Evolutionary conservation across 2,329 filamentous ascomycete species (phyloP).

Genomic region (Beauveria medogensis): DNA sequence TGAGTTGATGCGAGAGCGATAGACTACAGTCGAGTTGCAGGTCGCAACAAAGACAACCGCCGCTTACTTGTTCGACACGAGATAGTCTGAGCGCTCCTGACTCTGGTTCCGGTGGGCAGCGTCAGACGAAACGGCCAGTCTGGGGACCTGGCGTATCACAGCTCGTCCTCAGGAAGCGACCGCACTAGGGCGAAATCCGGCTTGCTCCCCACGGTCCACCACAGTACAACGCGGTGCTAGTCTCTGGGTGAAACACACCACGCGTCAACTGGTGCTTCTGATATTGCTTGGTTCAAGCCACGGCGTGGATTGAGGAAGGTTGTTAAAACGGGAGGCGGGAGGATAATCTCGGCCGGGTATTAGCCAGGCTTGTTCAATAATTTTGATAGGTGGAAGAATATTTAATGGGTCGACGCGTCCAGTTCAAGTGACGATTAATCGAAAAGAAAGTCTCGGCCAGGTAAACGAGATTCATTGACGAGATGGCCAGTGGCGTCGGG

Average conservation of each 20-base stretch:
- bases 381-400: background rate
- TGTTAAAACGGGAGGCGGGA: background rate
- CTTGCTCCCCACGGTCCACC: background rate
- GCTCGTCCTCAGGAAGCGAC: background rate
- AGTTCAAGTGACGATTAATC: background rate
- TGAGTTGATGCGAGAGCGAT: background rate
- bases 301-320: background rate
- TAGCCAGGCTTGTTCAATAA: background rate
- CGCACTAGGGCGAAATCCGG: slow-evolving; percentile 4
- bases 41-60: background rate
- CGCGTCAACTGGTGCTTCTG: background rate
- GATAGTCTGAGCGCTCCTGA: background rate
- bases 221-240: background rate
- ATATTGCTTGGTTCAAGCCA: background rate
- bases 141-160: background rate
- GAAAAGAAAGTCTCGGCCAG: background rate
- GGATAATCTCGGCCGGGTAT: background rate
- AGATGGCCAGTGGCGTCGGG: background rate
- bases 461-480: background rate
- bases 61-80: background rate
- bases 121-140: slow-evolving; percentile 9
- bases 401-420: slow-evolving; percentile 3
- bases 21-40: background rate
- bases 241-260: slow-evolving; percentile 1
- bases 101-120: background rate